Conservation (phyloP, 2,329 filamentous ascomycete genomes). For the Stachybotrys echinatus region DNA sequence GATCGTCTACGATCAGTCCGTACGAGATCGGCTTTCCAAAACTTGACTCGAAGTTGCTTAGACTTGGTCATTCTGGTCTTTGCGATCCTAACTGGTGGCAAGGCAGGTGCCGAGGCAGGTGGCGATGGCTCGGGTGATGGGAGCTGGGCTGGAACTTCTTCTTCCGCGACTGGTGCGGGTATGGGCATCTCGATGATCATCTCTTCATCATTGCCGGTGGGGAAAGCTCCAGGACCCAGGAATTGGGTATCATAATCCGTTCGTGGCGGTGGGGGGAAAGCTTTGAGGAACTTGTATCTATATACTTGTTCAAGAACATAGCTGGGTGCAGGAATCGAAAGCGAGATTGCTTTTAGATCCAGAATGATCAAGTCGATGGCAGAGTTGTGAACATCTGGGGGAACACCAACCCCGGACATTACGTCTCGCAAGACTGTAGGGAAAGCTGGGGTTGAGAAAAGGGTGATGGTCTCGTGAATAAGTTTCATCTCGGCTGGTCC, state of each 20-base stretch:
- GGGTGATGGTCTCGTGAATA: conserved; percentile 14
- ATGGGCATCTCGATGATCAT: neutral
- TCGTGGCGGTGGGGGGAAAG: conserved; percentile 12
- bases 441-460: conserved; percentile 19
- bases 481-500: conserved; percentile 6
- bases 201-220: conserved; percentile 11
- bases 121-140: neutral
- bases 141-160: neutral
- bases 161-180: neutral
- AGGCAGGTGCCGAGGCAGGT: neutral
- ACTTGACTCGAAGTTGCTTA: neutral
- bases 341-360: conserved; percentile 22
- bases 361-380: conserved; percentile 18
- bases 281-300: conserved; percentile 13
- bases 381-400: conserved; percentile 9
- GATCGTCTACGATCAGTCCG: too few species aligned
- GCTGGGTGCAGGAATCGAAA: conserved; percentile 20
- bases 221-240: conserved; percentile 20
- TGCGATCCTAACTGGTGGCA: conserved; percentile 2
- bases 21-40: neutral
- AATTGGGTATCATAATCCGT: conserved; percentile 11
- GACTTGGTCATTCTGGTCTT: conserved; percentile 6
- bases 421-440: conserved; percentile 17
- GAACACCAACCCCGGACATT: conserved; percentile 8
- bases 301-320: conserved; percentile 18